Evolutionary conservation across 2,329 filamentous ascomycete genomes (phyloP).

Genomic region (Aspergillus sp.): DNA sequence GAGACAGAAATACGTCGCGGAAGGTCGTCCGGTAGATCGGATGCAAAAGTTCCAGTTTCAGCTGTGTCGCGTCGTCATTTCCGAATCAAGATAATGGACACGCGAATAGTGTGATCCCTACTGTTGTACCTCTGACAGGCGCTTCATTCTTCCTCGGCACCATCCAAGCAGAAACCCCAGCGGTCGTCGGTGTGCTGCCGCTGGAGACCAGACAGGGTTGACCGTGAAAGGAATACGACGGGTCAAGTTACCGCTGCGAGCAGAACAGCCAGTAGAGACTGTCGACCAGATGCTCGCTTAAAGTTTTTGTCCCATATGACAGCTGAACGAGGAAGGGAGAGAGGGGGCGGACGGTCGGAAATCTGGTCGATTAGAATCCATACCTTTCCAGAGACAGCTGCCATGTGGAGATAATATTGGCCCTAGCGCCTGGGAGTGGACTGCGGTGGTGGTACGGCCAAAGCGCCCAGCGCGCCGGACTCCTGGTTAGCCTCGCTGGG

Average conservation of each 20-base stretch:
- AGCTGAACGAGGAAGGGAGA: background rate
- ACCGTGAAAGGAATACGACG: slow-evolving; percentile 5
- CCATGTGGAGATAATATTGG: slow-evolving; percentile 11
- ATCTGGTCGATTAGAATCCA: background rate
- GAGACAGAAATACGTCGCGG: slow-evolving; percentile 13
- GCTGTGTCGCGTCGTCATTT: slow-evolving; percentile 7
- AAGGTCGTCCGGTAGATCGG: slow-evolving; percentile 22
- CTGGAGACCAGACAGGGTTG: slow-evolving; percentile 1
- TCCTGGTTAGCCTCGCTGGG: background rate
- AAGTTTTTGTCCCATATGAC: background rate
- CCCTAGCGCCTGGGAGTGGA: slow-evolving; percentile 8
- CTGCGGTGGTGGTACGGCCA: background rate
- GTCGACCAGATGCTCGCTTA: background rate
- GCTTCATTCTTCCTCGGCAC: background rate
- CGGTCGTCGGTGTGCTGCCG: background rate
- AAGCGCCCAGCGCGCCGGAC: slow-evolving; percentile 1
- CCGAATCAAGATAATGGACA: slow-evolving; percentile 6
- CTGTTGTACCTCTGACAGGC: no score
- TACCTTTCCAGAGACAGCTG: background rate
- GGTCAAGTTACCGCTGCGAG: background rate
- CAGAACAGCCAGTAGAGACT: background rate
- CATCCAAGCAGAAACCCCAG: background rate
- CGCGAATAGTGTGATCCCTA: no score
- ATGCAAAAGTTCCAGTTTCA: slow-evolving; percentile 14
- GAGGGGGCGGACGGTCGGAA: background rate